A percentile compares a stretch with the other conserved stretches of the same genome.
phyloP scores from a whole-genome alignment of 73 alveolate species.

The Paramecium bursaria region DNA sequence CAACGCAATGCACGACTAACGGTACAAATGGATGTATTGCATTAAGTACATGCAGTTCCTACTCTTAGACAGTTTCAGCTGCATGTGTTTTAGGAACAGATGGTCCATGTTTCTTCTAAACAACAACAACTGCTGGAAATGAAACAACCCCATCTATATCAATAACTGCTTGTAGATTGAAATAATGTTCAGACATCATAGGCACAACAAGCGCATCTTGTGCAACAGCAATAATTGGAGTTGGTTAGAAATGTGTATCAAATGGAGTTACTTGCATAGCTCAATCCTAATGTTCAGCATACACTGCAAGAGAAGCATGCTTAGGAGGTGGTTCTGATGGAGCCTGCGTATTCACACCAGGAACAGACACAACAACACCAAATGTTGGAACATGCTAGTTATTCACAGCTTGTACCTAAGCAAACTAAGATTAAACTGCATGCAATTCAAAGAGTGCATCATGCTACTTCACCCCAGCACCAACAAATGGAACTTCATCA shows the following conservation, averaged over 20 bases:
- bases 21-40: constrained; percentile 34
- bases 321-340: constrained; percentile 52
- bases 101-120: background rate
- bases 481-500: constrained; percentile 11
- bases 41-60: background rate
- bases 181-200: constrained; percentile 16
- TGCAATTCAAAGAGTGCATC: background rate
- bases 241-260: constrained; percentile 40
- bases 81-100: background rate
- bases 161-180: constrained; percentile 34
- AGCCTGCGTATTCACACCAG: constrained; percentile 44
- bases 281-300: constrained; percentile 4
- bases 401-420: background rate
- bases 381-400: constrained; percentile 18
- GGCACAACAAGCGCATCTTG: constrained; percentile 23
- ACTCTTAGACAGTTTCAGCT: background rate
- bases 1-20: constrained; percentile 15
- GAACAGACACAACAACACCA: constrained; percentile 5
- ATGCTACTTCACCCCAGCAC: background rate
- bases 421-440: constrained; percentile 1
- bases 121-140: too few relatives aligned
- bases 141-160: background rate
- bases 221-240: background rate
- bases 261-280: constrained; percentile 28
- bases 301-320: constrained; percentile 21